Evolutionary conservation across 2,329 filamentous ascomycete genomes (phyloP), one percentile per base, ranked within the genome.

Genomic region (Beauveria rudraprayagi): DNA sequence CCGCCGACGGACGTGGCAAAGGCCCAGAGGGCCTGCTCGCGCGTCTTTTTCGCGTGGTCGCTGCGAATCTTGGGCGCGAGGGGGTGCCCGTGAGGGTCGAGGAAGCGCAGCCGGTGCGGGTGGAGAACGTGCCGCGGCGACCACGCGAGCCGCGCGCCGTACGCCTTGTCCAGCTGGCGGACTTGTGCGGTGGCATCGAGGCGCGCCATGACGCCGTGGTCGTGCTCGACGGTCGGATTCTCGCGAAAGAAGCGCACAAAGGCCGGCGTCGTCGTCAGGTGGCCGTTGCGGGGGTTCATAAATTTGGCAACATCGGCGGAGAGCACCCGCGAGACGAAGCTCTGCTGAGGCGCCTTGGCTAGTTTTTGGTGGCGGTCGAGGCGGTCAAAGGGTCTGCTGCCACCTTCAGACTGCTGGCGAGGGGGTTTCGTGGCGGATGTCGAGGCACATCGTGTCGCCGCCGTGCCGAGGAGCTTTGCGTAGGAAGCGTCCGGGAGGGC

Each of bases 21-120:
- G 9, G 74, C 60, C 74, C 74, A 76, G 17, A 76, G 64, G 34
- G 72, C 69, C 44, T 70, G 62, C 24, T 70, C 63, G 10, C 56
- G 56, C 3, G 65, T 22, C 61, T 68, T 72, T 2, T 61, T 63
- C n/a, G 65, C 67, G 61, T 72, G 73, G 26, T 67, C 64, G 37
- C 60, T 54, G 54, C 69, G 68, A n/a, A 69, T 63, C 34, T 63
- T 50, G 2, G 68, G 64, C 4, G 64, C 61, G 24, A 74, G 62
- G 0, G 75, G 69, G 54, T 77, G 71, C 6, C 70, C 72, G 10
- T 67, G 66, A 1, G 70, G 68, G 6, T 69, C 68, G 22, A 77
- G 67, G 60, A 68, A 73, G 6, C 65, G 65, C 16, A 73, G 63
- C 58, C 76, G 68, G 61, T 69, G 69, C 4, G 70, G 69, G 34